Evolutionary conservation across 2,329 filamentous ascomycete species (phyloP).

Genomic region (Fusarium sp.): DNA sequence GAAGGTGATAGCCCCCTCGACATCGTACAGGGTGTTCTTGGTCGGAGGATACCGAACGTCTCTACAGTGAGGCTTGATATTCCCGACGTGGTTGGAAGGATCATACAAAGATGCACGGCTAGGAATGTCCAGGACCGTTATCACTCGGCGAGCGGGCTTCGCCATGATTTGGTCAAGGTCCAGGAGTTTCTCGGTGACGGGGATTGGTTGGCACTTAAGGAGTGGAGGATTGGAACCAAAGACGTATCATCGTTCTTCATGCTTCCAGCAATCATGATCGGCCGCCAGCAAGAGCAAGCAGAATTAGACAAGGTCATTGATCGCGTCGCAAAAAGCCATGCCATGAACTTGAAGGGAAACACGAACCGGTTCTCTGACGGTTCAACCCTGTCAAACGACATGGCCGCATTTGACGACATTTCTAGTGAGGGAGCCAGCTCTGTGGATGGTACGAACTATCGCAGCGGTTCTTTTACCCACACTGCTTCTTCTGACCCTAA

Average conservation of each 20-base stretch:
- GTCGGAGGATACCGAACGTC: slow-evolving; percentile 78
- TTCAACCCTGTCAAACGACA: slow-evolving; percentile 63
- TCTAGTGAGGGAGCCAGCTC: slow-evolving; percentile 71
- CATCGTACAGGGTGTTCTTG: slow-evolving; percentile 89
- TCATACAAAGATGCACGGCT: slow-evolving; percentile 92
- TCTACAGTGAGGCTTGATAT: slow-evolving; percentile 83
- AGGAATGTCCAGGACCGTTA: slow-evolving; percentile 90
- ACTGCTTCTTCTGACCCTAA: slow-evolving; percentile 55
- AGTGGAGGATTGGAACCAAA: slow-evolving; percentile 80
- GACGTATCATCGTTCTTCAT: slow-evolving; percentile 95
- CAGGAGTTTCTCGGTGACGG: slow-evolving; percentile 79
- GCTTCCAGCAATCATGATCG: slow-evolving; percentile 82
- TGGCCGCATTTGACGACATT: slow-evolving; percentile 58
- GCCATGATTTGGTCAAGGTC: slow-evolving; percentile 79
- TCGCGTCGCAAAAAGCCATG: slow-evolving; percentile 74
- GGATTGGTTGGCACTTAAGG: slow-evolving; percentile 73
- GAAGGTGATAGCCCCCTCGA: slow-evolving; percentile 84
- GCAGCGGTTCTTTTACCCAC: slow-evolving; percentile 60
- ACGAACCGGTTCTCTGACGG: slow-evolving; percentile 61
- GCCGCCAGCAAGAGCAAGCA: slow-evolving; percentile 76
- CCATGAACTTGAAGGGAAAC: slow-evolving; percentile 54
- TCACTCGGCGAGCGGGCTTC: slow-evolving; percentile 86
- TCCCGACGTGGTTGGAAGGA: slow-evolving; percentile 80
- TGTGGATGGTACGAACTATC: slow-evolving; percentile 59
- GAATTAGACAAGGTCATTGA: slow-evolving; percentile 80